Evolutionary conservation across 2,329 filamentous ascomycete species (phyloP).

Genomic region (Dothistroma pini): DNA sequence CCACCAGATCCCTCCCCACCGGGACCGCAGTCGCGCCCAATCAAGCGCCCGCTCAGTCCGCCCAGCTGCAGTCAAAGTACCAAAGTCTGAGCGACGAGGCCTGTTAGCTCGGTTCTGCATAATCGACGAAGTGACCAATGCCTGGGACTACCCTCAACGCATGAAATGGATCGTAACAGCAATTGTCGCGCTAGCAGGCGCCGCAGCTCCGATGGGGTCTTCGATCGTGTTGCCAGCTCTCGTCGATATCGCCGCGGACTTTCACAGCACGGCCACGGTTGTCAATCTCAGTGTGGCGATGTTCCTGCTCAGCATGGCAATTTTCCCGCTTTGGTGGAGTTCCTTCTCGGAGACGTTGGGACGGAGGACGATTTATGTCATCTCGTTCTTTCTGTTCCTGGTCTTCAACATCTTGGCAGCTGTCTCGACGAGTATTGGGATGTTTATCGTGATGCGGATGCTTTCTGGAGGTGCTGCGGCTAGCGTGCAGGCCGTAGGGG

Average conservation of each 20-base stretch:
- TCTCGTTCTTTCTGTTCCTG: slow-evolving; percentile 68
- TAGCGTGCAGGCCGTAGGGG: slow-evolving; percentile 77
- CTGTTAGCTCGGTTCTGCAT: slow-evolving; percentile 67
- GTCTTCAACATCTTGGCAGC: slow-evolving; percentile 68
- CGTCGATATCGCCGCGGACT: slow-evolving; percentile 57
- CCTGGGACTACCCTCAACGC: slow-evolving; percentile 66
- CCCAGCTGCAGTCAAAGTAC: slow-evolving; percentile 43
- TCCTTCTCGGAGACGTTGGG: slow-evolving; percentile 70
- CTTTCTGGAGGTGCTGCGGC: slow-evolving; percentile 72
- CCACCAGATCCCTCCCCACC: slow-evolving; percentile 28
- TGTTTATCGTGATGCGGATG: slow-evolving; percentile 74
- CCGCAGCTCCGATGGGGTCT: slow-evolving; percentile 77
- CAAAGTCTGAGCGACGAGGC: slow-evolving; percentile 60
- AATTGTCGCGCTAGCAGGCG: slow-evolving; percentile 71
- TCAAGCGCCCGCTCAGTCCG: slow-evolving; percentile 27
- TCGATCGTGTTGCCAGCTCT: slow-evolving; percentile 77
- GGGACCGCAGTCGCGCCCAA: slow-evolving; percentile 24
- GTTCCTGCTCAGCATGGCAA: slow-evolving; percentile 76
- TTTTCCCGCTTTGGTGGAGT: slow-evolving; percentile 85
- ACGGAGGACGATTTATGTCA: slow-evolving; percentile 72
- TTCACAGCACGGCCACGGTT: slow-evolving; percentile 61
- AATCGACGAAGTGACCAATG: slow-evolving; percentile 73
- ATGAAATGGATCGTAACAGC: slow-evolving; percentile 84
- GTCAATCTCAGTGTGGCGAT: slow-evolving; percentile 73
- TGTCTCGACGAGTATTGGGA: slow-evolving; percentile 64